Base-by-base conservation (phyloP, 306 rosid species). In the Vigna reflexopilosa region DNA sequence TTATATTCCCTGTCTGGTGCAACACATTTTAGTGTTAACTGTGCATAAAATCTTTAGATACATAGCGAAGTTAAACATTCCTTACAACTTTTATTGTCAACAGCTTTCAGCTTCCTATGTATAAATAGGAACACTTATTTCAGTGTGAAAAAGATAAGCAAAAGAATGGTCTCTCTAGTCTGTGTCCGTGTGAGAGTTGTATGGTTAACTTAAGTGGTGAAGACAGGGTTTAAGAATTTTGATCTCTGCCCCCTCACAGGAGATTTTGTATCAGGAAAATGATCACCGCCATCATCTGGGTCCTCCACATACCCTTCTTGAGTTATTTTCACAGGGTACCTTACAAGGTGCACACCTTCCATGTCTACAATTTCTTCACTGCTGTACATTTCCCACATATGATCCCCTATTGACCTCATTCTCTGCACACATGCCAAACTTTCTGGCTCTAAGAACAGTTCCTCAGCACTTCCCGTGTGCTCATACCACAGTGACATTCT, bases 401-500 rank as follows among this genome's bases (percentile, higher is more conserved):
- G 67, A 73, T 86, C 83, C 77, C 93, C 89, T 49, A 83, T 85
- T 20, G 75, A 84, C 26, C 77, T 42, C 12, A 73, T 77, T 87
- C 75, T 82, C 62, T 30, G 47, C 69, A 66, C 87, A 52, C 89
- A 86, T 63, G 81, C 77, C 56, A 56, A 69, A 19, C 85, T 83
- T 69, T 86, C 83, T 63, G 89, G 89, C 67, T 80, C 70, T 32
- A 86, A 36, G 57, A 85, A 85, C 75, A 68, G 16, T n/a, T 77
- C 78, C 42, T 83, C 81, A 12, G 81, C 51, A 2, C 74, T n/a
- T 2, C 83, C 80, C 0, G 90, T 89, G 81, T 95, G 99, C 66
- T 95, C 99, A 61, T 87, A 95, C 98, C 98, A 93, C 6, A 95
- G 63, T 40, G 98, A 95, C 84, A 87, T 80, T 17, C 98, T 82